Base-by-base conservation (phyloP, 495 filamentous ascomycete genomes). In the Aspergillus asperescens region DNA sequence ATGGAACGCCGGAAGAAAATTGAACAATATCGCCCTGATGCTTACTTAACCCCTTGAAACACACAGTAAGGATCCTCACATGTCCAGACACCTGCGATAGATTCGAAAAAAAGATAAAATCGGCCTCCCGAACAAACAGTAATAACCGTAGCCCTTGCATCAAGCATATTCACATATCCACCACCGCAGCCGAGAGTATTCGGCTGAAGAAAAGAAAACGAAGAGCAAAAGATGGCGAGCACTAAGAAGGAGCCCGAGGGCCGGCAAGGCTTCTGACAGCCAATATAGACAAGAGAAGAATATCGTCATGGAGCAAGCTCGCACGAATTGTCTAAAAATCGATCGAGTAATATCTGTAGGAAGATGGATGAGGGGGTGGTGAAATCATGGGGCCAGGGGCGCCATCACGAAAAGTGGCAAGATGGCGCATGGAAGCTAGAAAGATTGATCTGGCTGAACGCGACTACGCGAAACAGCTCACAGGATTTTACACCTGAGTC, bases 401-500 rank as follows among this genome's bases (percentile, higher is more conserved):
- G n/a, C 13, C 24, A 13, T 50, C 41, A 20, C 19, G 35, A 45
- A 45, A 46, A 27, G 13, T 25, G 25, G 16, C 22, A 18, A 47
- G n/a, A 41, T n/a, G 38, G 31, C 29, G 16, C n/a, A n/a, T n/a
- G n/a, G n/a, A n/a, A n/a, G n/a, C n/a, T n/a, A n/a, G n/a, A n/a
- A n/a, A n/a, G n/a, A n/a, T n/a, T n/a, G n/a, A n/a, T n/a, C n/a
- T n/a, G n/a, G n/a, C n/a, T n/a, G n/a, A n/a, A n/a, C 45, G 32
- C 51, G 51, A 63, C 42, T 54, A 54, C 54, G 48, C 50, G 32
- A 59, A 46, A 13, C 29, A 39, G 31, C 24, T 47, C 66, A 77
- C 55, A 77, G 60, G 41, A 77, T 63, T 45, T 62, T 64, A 54
- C 74, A 77, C 53, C 64, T 65, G 23, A 75, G 40, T 5, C 64